Evolutionary conservation across 148 eudicot species (phyloP).

Genomic region (Cornus controversa): DNA sequence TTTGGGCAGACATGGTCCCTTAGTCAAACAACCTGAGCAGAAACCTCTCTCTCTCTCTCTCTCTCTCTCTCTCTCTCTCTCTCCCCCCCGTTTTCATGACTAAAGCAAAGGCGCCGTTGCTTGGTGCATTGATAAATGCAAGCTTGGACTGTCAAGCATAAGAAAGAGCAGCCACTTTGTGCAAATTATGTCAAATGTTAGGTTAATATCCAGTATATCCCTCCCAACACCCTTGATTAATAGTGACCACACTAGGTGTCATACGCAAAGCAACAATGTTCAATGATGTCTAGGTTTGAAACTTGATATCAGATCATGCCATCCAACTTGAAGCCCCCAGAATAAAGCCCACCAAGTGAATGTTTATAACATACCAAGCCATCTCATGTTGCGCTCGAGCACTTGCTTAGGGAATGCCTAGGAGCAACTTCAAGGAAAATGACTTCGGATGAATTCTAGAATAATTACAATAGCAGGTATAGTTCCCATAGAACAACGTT

Average conservation of each 20-base stretch:
- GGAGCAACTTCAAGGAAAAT: background rate
- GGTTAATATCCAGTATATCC: too few species aligned
- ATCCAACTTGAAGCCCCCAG: background rate
- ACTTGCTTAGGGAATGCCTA: background rate
- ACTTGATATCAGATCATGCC: background rate
- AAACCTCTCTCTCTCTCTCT: too few species aligned
- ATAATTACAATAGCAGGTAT: background rate
- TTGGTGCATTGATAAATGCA: too few species aligned
- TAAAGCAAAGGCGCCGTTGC: too few species aligned
- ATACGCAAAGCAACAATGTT: background rate
- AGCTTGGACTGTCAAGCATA: too few species aligned
- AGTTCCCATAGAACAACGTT: too few species aligned
- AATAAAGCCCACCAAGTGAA: background rate
- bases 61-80: background rate
- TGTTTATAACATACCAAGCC: background rate
- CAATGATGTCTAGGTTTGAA: background rate
- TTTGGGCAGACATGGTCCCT: too few species aligned
- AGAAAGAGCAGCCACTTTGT: too few species aligned
- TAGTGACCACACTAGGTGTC: too few species aligned
- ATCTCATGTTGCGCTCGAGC: background rate
- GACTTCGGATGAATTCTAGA: background rate
- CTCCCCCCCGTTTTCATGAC: background rate
- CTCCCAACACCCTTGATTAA: too few species aligned
- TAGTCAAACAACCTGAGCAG: background rate
- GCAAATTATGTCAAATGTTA: too few species aligned